A percentile compares a stretch with the other conserved stretches of the same genome.
phyloP scores from a whole-genome alignment of 352 stramenopile species.

The Phytophthora boehmeriae region DNA sequence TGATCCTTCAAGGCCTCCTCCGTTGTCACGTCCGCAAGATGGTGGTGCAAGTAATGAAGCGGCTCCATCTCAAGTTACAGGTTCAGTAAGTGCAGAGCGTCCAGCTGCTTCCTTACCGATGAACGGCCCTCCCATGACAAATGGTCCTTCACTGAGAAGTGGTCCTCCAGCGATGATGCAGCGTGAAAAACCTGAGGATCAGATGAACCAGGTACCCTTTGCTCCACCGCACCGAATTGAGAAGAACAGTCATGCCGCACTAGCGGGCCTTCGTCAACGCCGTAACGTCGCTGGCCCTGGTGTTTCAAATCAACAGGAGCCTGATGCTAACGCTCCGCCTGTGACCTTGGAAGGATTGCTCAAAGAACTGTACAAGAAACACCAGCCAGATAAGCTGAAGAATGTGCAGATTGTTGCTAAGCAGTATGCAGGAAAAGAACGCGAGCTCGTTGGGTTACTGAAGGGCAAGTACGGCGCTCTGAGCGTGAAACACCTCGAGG shows the following conservation, averaged over 20 bases:
- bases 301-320: conserved; percentile 6
- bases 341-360: conserved; percentile 64
- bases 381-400: conserved; percentile 77
- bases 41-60: conserved; percentile 2
- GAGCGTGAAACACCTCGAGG: conserved; percentile 75
- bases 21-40: conserved; percentile 9
- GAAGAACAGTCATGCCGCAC: conserved; percentile 3
- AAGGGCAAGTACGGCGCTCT: conserved; percentile 77
- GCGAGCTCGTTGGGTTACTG: conserved; percentile 60
- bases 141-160: conserved; percentile 3
- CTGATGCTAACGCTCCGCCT: neutral
- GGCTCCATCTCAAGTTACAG: neutral
- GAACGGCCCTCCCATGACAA: neutral
- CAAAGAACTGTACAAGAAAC: conserved; percentile 73
- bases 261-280: conserved; percentile 32
- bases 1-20: conserved; percentile 6
- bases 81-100: neutral
- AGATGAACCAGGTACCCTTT: conserved; percentile 3
- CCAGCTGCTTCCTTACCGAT: neutral
- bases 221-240: conserved; percentile 8
- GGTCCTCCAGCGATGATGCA: conserved; percentile 8
- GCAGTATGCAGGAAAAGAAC: conserved; percentile 70
- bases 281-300: conserved; percentile 17
- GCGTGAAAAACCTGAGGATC: neutral
- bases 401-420: conserved; percentile 62